phyloP scores from a whole-genome alignment of 768 basidiomycete species.

The Boletus tomentosulus region DNA sequence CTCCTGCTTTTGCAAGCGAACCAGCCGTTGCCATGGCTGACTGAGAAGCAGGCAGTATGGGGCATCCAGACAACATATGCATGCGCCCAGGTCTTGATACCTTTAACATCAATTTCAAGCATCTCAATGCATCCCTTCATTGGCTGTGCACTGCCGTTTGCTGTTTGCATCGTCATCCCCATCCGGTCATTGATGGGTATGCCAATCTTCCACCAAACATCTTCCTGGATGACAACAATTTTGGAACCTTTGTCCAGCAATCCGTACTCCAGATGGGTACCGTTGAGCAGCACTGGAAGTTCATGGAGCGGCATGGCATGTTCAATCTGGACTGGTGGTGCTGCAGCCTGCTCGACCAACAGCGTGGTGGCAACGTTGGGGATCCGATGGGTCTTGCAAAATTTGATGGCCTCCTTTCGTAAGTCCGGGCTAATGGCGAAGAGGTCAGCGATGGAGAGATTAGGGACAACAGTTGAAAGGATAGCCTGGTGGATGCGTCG shows the following conservation, averaged over 20 bases:
- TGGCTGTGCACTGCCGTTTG: slow-evolving; percentile 11
- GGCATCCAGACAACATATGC: slow-evolving; percentile 18
- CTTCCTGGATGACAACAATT: slow-evolving; percentile 21
- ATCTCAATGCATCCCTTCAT: slow-evolving; percentile 5
- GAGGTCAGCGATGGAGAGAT: no score
- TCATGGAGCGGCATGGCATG: slow-evolving; percentile 1
- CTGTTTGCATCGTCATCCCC: slow-evolving; percentile 23
- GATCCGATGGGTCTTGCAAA: no score
- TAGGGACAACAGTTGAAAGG: no score
- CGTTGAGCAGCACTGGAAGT: background rate
- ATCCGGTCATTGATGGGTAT: slow-evolving; percentile 11
- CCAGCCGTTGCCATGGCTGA: slow-evolving; percentile 18
- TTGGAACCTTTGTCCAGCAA: slow-evolving; percentile 16
- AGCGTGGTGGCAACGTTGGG: no score
- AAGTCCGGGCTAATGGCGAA: no score
- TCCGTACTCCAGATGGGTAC: background rate
- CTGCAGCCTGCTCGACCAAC: no score
- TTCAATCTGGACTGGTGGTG: background rate
- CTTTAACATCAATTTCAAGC: slow-evolving; percentile 12
- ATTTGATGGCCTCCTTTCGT: no score
- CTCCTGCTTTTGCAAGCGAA: slow-evolving; percentile 10
- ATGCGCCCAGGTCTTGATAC: slow-evolving; percentile 20
- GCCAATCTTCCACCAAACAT: slow-evolving; percentile 12
- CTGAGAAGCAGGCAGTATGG: slow-evolving; percentile 19
- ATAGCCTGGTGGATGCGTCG: no score